phyloP scores from a whole-genome alignment of 2,329 filamentous ascomycete genomes.

The Alternaria solani region DNA sequence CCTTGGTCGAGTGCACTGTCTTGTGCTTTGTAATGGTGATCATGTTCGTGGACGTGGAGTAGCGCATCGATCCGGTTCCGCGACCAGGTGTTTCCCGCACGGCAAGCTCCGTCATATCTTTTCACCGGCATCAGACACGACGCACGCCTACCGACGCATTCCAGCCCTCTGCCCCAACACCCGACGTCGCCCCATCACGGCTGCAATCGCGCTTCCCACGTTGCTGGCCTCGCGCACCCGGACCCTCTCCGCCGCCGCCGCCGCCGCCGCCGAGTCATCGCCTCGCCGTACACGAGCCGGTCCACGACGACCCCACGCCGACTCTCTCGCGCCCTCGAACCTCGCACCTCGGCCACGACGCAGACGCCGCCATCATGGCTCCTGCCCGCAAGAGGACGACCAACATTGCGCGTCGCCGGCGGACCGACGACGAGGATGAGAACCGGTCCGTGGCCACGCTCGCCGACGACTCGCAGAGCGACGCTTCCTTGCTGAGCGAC shows the following conservation, averaged over 20 bases:
- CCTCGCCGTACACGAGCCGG: constrained; percentile 30
- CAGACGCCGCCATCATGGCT: constrained; percentile 44
- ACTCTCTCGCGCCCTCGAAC: constrained; percentile 23
- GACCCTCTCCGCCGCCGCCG: constrained; percentile 33
- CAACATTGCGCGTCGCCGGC: constrained; percentile 49
- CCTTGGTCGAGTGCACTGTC: background rate
- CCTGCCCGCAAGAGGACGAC: constrained; percentile 47
- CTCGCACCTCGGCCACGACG: constrained; percentile 12
- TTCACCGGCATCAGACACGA: constrained; percentile 49
- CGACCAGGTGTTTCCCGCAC: constrained; percentile 30
- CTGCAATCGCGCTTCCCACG: constrained; percentile 28
- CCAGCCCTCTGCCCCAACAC: constrained; percentile 28
- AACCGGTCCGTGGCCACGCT: constrained; percentile 55
- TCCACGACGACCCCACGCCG: constrained; percentile 32
- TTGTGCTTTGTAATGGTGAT: background rate
- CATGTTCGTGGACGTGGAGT: constrained; percentile 15
- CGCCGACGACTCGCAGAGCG: constrained; percentile 70
- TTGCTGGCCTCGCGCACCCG: constrained; percentile 25
- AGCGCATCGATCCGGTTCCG: constrained; percentile 21
- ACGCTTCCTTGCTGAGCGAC: constrained; percentile 65
- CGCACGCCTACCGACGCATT: constrained; percentile 26
- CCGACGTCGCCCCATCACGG: constrained; percentile 38
- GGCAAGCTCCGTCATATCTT: constrained; percentile 43
- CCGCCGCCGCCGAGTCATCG: constrained; percentile 36
- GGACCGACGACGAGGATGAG: constrained; percentile 52